A percentile compares a stretch with the other conserved stretches of the same genome.
These are phyloP conservation scores for Aristolochia contorta DNA, from an alignment of 164 flowering plant genomes.

Conservation along the genomic window DNA sequence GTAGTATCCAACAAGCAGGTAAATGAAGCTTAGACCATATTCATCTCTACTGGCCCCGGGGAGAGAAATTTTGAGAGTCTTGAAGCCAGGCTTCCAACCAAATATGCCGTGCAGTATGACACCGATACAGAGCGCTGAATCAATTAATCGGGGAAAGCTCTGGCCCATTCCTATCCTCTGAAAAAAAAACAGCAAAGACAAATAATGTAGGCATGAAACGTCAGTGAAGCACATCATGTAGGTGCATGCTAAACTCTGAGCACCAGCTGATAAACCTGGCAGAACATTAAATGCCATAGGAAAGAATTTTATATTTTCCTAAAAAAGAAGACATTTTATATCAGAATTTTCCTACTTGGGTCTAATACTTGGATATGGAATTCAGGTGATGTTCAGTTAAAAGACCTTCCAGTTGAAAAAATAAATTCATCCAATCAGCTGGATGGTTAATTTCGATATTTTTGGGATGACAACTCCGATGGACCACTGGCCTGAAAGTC, in stretches of 20 bases:
- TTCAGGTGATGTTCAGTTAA: no score
- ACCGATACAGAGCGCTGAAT: constrained; percentile 62
- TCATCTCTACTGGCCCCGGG: constrained; percentile 31
- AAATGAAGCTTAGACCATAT: constrained; percentile 44
- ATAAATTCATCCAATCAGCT: no score
- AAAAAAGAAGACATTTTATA: no score
- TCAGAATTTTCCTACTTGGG: no score
- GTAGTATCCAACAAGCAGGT: constrained; percentile 63
- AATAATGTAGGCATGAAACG: not conserved
- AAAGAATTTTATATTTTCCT: not conserved
- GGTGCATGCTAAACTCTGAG: not conserved
- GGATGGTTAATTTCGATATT: no score
- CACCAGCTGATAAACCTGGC: not conserved
- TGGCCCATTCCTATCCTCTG: constrained; percentile 69
- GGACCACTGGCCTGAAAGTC: no score
- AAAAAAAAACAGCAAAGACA: constrained; percentile 3
- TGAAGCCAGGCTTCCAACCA: constrained; percentile 52
- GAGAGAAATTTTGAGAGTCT: constrained; percentile 31
- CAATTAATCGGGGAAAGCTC: constrained; percentile 69
- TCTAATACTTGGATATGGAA: no score
- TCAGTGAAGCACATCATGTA: not conserved
- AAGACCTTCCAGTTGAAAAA: no score
- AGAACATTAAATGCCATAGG: not conserved
- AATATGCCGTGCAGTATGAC: constrained; percentile 69
- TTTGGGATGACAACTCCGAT: no score